Conservation (phyloP, 73 alveolate genomes). For the Effrenium voratum region DNA sequence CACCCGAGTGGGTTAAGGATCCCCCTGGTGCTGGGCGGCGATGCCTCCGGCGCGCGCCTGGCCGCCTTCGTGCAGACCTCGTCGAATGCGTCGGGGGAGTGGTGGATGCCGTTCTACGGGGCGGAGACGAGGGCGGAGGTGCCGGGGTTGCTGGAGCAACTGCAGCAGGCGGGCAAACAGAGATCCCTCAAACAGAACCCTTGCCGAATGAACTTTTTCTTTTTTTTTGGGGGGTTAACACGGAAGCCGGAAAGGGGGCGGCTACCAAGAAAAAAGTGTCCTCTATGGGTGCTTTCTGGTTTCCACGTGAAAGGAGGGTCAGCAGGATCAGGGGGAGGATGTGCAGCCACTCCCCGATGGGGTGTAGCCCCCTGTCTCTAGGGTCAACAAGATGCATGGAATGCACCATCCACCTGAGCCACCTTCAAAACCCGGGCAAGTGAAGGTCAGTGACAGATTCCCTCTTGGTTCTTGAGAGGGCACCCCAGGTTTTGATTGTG, state of each 20-base stretch:
- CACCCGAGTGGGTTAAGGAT: background rate
- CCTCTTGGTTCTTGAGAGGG: no score
- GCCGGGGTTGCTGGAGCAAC: background rate
- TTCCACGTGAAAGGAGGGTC: no score
- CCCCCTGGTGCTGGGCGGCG: slow-evolving; percentile 61
- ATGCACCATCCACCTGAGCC: no score
- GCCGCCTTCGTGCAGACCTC: slow-evolving; percentile 17
- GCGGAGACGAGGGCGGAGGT: slow-evolving; percentile 30
- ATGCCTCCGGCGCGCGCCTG: background rate
- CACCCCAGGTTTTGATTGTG: no score
- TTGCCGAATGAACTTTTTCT: background rate
- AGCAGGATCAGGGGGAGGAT: no score
- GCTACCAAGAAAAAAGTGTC: no score
- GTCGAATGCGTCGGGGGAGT: background rate
- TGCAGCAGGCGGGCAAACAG: background rate
- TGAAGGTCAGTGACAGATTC: no score
- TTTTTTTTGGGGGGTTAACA: background rate
- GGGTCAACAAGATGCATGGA: no score
- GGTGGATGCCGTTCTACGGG: slow-evolving; percentile 55
- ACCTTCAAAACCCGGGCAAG: no score
- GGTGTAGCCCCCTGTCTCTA: no score
- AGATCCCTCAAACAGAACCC: background rate
- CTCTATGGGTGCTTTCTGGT: no score
- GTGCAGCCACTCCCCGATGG: no score
- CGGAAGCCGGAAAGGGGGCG: background rate